Conservation (phyloP, 192 early-diverging fungal species). For the Coemansia guatemalensis region DNA sequence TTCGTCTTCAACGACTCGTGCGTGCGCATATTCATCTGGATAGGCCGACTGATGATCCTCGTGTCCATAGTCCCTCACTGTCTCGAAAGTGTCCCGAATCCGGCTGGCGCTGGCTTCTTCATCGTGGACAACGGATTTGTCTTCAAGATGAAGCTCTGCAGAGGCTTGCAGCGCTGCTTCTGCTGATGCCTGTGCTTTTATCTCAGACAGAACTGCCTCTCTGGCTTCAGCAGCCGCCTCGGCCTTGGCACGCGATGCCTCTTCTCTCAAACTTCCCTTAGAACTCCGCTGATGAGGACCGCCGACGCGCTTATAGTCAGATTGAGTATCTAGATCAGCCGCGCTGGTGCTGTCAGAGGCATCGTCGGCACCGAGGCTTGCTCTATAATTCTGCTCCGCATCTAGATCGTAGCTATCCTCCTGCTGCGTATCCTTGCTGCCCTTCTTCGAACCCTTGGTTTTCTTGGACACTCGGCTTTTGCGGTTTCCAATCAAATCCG, state of each 20-base stretch:
- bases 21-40: constrained; percentile 8
- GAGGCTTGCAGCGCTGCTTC: constrained; percentile 42
- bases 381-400: not conserved
- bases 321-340: not conserved
- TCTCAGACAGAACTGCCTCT: constrained; percentile 40
- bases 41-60: constrained; percentile 11
- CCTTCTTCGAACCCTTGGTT: too few relatives aligned
- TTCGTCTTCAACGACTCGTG: constrained; percentile 1
- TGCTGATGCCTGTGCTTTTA: constrained; percentile 43
- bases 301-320: constrained; percentile 10
- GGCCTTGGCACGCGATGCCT: constrained; percentile 23
- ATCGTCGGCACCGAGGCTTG: not conserved
- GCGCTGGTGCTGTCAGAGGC: not conserved
- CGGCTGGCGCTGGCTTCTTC: constrained; percentile 24
- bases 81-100: constrained; percentile 1
- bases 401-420: not conserved
- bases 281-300: constrained; percentile 13
- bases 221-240: constrained; percentile 40
- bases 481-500: not conserved
- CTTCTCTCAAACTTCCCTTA: constrained; percentile 16
- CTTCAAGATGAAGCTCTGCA: constrained; percentile 34
- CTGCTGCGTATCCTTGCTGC: not conserved
- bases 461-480: constrained; percentile 5
- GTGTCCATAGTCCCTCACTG: constrained; percentile 8
- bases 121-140: constrained; percentile 26